phyloP scores from a whole-genome alignment of 2,329 filamentous ascomycete species.

The Gaeumannomyces sp. region DNA sequence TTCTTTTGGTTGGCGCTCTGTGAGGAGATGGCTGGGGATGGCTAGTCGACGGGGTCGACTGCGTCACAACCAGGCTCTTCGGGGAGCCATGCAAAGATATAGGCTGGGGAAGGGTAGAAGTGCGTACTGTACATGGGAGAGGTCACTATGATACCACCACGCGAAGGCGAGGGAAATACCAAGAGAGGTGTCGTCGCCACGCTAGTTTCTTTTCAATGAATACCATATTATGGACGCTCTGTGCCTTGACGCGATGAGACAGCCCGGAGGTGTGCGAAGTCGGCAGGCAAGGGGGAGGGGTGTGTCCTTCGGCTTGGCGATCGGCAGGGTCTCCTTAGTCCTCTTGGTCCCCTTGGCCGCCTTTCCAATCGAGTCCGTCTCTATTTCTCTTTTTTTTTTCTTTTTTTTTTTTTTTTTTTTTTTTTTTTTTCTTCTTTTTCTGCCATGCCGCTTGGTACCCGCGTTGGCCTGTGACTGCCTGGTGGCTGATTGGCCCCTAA shows the following conservation, averaged over 20 bases:
- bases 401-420: background rate
- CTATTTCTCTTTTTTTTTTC: background rate
- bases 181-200: background rate
- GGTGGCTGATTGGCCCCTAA: background rate
- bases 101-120: background rate
- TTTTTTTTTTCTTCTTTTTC: too few relatives aligned
- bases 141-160: background rate
- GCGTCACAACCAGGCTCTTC: background rate
- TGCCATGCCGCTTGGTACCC: background rate
- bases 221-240: background rate
- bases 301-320: background rate
- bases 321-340: background rate
- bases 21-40: too few relatives aligned
- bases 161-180: background rate
- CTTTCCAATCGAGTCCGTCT: background rate
- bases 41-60: background rate
- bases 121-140: background rate
- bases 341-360: background rate
- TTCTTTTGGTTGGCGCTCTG: background rate
- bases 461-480: background rate
- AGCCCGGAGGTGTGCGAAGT: background rate
- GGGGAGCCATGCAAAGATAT: too few relatives aligned
- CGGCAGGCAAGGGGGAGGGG: background rate
- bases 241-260: background rate
- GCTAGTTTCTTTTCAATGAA: background rate